Evolutionary conservation across 2,329 filamentous ascomycete genomes (phyloP), one percentile per base, ranked within the genome.

Genomic region (Diplodia sapinea): DNA sequence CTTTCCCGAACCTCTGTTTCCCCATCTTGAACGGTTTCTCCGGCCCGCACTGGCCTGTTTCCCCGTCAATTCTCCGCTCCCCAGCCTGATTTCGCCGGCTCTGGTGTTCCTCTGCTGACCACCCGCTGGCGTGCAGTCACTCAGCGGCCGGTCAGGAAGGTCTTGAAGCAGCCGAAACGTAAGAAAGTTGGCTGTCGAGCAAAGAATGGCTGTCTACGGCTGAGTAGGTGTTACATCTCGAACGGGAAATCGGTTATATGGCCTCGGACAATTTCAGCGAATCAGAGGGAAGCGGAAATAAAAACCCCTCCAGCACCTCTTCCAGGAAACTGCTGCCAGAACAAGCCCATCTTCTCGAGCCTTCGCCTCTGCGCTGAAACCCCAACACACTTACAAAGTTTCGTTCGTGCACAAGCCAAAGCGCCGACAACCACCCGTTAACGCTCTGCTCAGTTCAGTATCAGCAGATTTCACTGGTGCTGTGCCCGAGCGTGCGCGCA

Each of bases 21-120:
- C 57, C 57, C 57, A 62, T 62, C 9, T 29, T 20, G 17, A 33
- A 49, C n/a, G 26, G 57, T 62, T 62, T 62, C 57, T 43, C 57
- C 57, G 57, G 20, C 40, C 57, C 40, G 57, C 40, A 12, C 17
- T n/a, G 40, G 17, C 26, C 26, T 3, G 9, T n/a, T 55, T 55
- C 43, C 43, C 43, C 43, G 43, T 47, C 43, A 20, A 20, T 47
- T 47, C 43, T 47, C 43, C 43, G 43, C 17, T 47, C 43, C n/a
- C 43, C n/a, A 20, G 52, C 31, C 11, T 55, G 52, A 40, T 62
- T 62, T 62, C 57, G 47, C 57, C 57, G 57, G 15, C 38, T 29
- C 26, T 43, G 23, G 13, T 40, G 36, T 26, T 43, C 40, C 55
- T 49, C 26, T 62, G 57, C 56, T 59, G 38, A 59, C 36, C 20